These are phyloP conservation scores for Casuarina glauca DNA, from an alignment of 306 rosid species.

Conservation along the genomic window DNA sequence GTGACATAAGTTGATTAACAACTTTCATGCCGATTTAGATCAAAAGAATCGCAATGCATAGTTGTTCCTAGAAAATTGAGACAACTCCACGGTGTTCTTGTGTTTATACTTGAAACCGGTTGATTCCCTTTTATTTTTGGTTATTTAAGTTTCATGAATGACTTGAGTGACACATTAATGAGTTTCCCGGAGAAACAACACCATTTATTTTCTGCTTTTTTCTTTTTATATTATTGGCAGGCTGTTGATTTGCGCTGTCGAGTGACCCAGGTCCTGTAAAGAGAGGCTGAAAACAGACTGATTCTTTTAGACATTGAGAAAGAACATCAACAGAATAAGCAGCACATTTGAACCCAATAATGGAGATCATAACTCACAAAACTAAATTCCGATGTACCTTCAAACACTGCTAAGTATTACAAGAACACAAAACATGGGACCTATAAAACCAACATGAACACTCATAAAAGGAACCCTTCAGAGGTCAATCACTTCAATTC, in stretches of 20 bases:
- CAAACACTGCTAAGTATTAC: not conserved
- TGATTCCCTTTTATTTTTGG: not conserved
- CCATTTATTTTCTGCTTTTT: too few relatives aligned
- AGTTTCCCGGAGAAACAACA: not conserved
- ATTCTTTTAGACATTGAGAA: too few relatives aligned
- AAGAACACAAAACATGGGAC: not conserved
- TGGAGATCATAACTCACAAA: not conserved
- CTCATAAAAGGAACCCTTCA: not conserved
- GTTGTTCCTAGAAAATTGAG: too few relatives aligned
- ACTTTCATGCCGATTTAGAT: too few relatives aligned
- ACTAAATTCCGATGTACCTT: not conserved
- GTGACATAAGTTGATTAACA: too few relatives aligned
- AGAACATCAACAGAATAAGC: not conserved
- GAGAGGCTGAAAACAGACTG: too few relatives aligned
- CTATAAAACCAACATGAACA: not conserved
- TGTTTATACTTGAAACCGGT: too few relatives aligned
- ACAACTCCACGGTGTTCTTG: too few relatives aligned
- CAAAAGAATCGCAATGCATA: too few relatives aligned
- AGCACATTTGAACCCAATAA: not conserved
- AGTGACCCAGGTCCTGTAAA: too few relatives aligned
- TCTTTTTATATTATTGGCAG: too few relatives aligned
- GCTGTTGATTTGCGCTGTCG: too few relatives aligned
- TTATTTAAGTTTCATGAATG: not conserved
- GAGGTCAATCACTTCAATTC: conserved; percentile 11
- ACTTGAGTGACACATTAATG: not conserved